Evolutionary conservation across 2,329 filamentous ascomycete species (phyloP).

Genomic region (Chrysoporthe puriensis): DNA sequence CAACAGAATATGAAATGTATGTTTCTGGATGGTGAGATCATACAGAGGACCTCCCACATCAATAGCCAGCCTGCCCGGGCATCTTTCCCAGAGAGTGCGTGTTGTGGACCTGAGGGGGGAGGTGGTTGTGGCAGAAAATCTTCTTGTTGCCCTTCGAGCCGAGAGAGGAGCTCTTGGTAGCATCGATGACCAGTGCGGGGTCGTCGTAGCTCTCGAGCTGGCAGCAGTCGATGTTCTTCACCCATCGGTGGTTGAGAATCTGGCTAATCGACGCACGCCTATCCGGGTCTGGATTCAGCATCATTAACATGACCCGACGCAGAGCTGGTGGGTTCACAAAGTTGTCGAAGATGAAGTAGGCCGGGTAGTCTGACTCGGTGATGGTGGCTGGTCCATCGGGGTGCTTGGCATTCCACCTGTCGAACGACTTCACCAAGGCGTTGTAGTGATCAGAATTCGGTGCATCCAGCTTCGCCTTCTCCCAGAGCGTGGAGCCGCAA

Average conservation of each 20-base stretch:
- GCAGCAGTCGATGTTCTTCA: conserved; percentile 79
- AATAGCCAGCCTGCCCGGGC: conserved; percentile 61
- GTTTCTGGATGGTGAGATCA: not conserved
- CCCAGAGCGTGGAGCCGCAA: conserved; percentile 75
- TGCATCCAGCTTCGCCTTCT: conserved; percentile 58
- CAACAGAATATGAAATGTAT: not conserved
- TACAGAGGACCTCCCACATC: conserved; percentile 16
- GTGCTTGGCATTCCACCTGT: conserved; percentile 65
- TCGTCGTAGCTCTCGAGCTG: conserved; percentile 73
- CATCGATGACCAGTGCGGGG: conserved; percentile 63
- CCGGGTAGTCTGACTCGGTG: conserved; percentile 67
- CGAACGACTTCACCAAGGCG: conserved; percentile 68
- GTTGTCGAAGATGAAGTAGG: conserved; percentile 66
- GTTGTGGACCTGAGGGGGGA: conserved; percentile 51
- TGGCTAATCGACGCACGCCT: conserved; percentile 72
- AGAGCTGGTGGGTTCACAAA: conserved; percentile 68
- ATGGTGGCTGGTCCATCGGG: conserved; percentile 41
- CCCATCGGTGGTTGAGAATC: conserved; percentile 71
- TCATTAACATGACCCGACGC: conserved; percentile 73
- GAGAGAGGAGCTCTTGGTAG: conserved; percentile 56
- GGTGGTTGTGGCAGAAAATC: conserved; percentile 63
- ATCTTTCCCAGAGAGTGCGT: conserved; percentile 57
- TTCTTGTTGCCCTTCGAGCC: conserved; percentile 49
- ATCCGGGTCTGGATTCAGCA: conserved; percentile 79
- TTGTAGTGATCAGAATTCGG: conserved; percentile 62